Conservation (phyloP, 202 grass and related monocot genomes). For the Schoenoplectus tabernaemontani region DNA sequence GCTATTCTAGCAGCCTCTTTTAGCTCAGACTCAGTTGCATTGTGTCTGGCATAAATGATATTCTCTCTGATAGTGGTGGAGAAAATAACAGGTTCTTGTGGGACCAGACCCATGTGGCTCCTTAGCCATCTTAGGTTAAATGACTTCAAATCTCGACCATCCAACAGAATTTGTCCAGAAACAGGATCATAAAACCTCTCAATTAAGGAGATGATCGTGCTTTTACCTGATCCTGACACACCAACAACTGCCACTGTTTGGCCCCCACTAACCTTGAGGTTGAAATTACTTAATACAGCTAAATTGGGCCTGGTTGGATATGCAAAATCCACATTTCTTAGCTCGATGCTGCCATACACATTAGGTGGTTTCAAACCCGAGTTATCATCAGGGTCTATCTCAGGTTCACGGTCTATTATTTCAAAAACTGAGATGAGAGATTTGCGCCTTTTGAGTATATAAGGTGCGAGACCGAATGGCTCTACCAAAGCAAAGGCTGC, state of each 20-base stretch:
- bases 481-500: constrained; percentile 94
- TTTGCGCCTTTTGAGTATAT: constrained; percentile 93
- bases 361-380: constrained; percentile 88
- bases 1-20: constrained; percentile 96
- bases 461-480: constrained; percentile 91
- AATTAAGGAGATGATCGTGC: constrained; percentile 93
- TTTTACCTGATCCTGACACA: constrained; percentile 91
- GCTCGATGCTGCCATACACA: constrained; percentile 92
- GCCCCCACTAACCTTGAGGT: constrained; percentile 84
- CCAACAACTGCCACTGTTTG: constrained; percentile 95
- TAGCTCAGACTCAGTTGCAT: constrained; percentile 85
- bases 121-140: constrained; percentile 96
- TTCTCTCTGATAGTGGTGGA: constrained; percentile 98
- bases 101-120: constrained; percentile 95
- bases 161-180: constrained; percentile 86
- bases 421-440: constrained; percentile 87
- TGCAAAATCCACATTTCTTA: constrained; percentile 89
- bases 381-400: constrained; percentile 92
- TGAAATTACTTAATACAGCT: constrained; percentile 90
- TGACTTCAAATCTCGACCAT: constrained; percentile 86
- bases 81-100: constrained; percentile 93
- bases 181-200: constrained; percentile 92
- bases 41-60: constrained; percentile 96
- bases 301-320: constrained; percentile 75
- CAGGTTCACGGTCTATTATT: constrained; percentile 93